phyloP scores from a whole-genome alignment of 202 grass and related monocot genomes.

The Cymbopogon flexuosus region DNA sequence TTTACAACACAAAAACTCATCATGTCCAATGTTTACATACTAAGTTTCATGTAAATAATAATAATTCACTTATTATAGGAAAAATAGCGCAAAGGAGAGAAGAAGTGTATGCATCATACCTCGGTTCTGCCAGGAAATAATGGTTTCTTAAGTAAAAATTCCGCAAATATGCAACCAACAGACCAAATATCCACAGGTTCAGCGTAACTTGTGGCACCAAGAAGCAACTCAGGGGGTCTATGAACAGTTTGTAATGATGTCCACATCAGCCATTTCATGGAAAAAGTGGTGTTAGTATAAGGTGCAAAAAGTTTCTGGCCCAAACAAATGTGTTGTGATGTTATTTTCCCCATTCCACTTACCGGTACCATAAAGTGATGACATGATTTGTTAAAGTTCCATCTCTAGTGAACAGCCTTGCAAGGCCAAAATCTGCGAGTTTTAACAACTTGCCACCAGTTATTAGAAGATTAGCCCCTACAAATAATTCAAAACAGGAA shows the following conservation, averaged over 20 bases:
- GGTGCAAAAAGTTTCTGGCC: background rate
- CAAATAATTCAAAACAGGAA: slow-evolving; percentile 22
- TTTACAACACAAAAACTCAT: background rate
- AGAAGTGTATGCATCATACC: slow-evolving; percentile 19
- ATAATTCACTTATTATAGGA: too few relatives aligned
- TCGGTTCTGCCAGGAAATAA: slow-evolving; percentile 69
- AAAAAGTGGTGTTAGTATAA: slow-evolving; percentile 15
- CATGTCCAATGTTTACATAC: background rate
- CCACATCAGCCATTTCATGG: slow-evolving; percentile 17
- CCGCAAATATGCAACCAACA: slow-evolving; percentile 78
- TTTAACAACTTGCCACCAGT: slow-evolving; percentile 53
- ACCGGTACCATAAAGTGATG: slow-evolving; percentile 69
- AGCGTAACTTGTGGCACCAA: slow-evolving; percentile 68
- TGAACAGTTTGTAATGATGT: background rate
- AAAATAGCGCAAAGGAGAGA: background rate
- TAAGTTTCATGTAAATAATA: too few relatives aligned
- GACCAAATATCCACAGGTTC: slow-evolving; percentile 83
- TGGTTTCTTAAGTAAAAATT: slow-evolving; percentile 64
- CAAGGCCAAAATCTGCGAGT: slow-evolving; percentile 66
- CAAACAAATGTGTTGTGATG: background rate
- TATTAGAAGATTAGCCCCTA: slow-evolving; percentile 62
- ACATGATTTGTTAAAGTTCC: slow-evolving; percentile 66
- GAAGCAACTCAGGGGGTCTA: slow-evolving; percentile 70
- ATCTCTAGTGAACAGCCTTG: slow-evolving; percentile 49
- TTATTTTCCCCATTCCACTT: slow-evolving; percentile 17